Base-by-base conservation (phyloP, 768 basidiomycete species). In the Tylopilus rubrobrunneus region DNA sequence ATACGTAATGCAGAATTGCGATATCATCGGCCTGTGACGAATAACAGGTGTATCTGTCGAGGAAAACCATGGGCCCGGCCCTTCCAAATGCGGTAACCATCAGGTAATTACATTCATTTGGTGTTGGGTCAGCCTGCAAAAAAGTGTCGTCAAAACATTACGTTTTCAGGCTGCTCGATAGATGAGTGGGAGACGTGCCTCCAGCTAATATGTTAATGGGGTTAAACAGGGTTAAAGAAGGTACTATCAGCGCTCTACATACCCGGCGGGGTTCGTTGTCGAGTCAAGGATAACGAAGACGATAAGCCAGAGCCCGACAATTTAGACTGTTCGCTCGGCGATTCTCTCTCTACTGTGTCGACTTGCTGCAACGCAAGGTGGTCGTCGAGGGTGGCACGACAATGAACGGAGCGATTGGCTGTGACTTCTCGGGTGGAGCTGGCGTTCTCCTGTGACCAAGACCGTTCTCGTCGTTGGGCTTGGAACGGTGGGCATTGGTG, bases 401-500 rank as follows among this genome's bases (percentile, higher is more conserved):
- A 31, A 4, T 28, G 48, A 39, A 45, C n/a, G n/a, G n/a, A n/a
- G n/a, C n/a, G n/a, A n/a, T n/a, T n/a, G n/a, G n/a, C n/a, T n/a
- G n/a, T n/a, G n/a, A n/a, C n/a, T n/a, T n/a, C n/a, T n/a, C n/a
- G n/a, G n/a, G n/a, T 8, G 33, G 37, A 17, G 27, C 27, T 10
- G 27, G 27, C 11, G 17, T 49, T 6, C 27, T 5, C 15, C 34
- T 31, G 28, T 21, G 23, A 2, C 43, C n/a, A 55, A 50, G 48
- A 55, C 48, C 29, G 21, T 50, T 23, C 53, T 55, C 14, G 48
- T 55, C 23, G 44, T 50, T 25, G 53, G 53, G 10, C 53, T 55
- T 17, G 53, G 53, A 40, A 55, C 50, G 53, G 53, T 55, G 48
- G 53, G 53, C 21, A 55, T 55, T 27, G 53, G 53, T 55, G 53